A percentile compares a stretch with the other conserved stretches of the same genome.
Conservation (phyloP, 1,284 basidiomycete species). For the Ustilago sp. region DNA sequence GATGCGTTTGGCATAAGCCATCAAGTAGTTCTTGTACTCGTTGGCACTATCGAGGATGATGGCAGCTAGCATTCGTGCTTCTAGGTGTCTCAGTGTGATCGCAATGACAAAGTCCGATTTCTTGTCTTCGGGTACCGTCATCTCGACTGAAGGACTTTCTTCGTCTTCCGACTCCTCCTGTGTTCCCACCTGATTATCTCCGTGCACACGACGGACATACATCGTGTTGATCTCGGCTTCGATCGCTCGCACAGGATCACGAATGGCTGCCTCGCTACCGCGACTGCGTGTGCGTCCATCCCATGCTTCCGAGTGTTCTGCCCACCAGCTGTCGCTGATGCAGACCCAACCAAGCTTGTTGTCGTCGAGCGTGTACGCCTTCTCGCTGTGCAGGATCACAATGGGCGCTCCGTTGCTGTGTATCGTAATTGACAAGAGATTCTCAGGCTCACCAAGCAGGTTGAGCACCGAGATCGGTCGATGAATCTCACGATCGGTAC, state of each 20-base stretch:
- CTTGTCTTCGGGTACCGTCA: conserved; percentile 49
- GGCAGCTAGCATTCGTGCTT: conserved; percentile 63
- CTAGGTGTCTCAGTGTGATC: conserved; percentile 63
- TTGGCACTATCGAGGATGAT: conserved; percentile 58
- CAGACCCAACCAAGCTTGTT: conserved; percentile 54
- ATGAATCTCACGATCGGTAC: conserved; percentile 45
- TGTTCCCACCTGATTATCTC: conserved; percentile 33
- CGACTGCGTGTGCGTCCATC: conserved; percentile 55
- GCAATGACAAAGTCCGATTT: conserved; percentile 54
- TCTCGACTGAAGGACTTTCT: conserved; percentile 31
- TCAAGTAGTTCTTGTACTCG: conserved; percentile 62
- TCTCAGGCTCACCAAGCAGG: conserved; percentile 52
- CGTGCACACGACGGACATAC: conserved; percentile 45
- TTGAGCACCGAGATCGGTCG: conserved; percentile 52
- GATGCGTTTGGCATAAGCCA: conserved; percentile 58
- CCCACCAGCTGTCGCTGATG: conserved; percentile 60
- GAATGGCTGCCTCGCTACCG: conserved; percentile 40
- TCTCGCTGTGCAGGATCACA: conserved; percentile 54
- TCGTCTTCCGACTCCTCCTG: conserved; percentile 45
- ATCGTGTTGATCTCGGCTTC: conserved; percentile 63
- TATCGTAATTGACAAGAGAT: conserved; percentile 49
- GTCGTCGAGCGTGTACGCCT: conserved; percentile 61
- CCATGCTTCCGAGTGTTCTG: conserved; percentile 61
- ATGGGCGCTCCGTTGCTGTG: conserved; percentile 71
- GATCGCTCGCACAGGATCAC: conserved; percentile 59